phyloP scores from a whole-genome alignment of 2,329 filamentous ascomycete genomes.

The Fusarium sp. region DNA sequence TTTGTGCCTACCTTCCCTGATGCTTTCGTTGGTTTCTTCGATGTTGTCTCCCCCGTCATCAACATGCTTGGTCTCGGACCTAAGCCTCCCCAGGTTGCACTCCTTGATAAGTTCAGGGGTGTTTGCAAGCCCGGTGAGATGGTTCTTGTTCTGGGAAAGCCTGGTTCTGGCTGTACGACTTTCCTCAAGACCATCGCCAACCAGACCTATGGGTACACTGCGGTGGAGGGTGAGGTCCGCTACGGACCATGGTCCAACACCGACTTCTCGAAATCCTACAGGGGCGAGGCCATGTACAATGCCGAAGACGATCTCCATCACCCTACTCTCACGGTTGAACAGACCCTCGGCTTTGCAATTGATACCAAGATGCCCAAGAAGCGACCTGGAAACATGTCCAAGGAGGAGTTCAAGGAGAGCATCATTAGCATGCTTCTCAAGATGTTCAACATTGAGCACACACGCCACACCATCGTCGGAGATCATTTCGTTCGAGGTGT shows the following conservation, averaged over 20 bases:
- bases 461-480: constrained; percentile 84
- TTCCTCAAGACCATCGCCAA: constrained; percentile 77
- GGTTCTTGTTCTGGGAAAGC: constrained; percentile 83
- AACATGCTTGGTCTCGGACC: constrained; percentile 72
- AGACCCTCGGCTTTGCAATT: constrained; percentile 86
- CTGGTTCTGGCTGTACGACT: constrained; percentile 78
- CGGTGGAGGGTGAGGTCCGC: constrained; percentile 74
- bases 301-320: constrained; percentile 84
- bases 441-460: constrained; percentile 96
- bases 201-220: constrained; percentile 69
- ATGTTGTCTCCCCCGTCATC: constrained; percentile 74
- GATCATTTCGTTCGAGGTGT: constrained; percentile 83
- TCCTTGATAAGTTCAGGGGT: constrained; percentile 78
- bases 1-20: constrained; percentile 81
- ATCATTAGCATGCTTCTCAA: constrained; percentile 81
- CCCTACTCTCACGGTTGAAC: constrained; percentile 85
- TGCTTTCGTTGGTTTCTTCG: constrained; percentile 81
- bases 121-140: constrained; percentile 86
- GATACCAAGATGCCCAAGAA: constrained; percentile 88
- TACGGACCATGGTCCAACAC: constrained; percentile 80
- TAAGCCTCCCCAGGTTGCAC: constrained; percentile 77
- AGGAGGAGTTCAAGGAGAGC: constrained; percentile 79
- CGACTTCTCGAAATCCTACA: constrained; percentile 71
- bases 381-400: constrained; percentile 78
- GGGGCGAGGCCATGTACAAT: constrained; percentile 87